Conservation (phyloP, 208 protist genomes). For the Leptomonas seymouri region DNA sequence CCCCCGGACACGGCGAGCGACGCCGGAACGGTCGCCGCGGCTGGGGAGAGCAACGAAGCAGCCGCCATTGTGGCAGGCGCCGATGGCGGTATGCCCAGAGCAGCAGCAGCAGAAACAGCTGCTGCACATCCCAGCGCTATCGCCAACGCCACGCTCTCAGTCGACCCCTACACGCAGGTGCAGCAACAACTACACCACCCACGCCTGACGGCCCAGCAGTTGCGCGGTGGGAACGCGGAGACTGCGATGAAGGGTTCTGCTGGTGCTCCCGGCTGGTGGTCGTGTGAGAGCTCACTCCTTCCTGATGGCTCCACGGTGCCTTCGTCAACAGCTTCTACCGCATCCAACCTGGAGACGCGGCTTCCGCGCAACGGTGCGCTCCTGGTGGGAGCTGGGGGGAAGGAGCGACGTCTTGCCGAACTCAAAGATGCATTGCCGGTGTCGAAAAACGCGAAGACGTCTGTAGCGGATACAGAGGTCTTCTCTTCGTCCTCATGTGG, state of each 20-base stretch:
- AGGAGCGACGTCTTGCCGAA: neutral
- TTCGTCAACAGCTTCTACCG: neutral
- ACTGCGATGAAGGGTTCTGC: neutral
- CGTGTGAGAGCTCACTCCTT: slow-evolving; percentile 14
- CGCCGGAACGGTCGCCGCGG: neutral
- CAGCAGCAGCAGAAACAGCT: neutral
- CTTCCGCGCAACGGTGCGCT: neutral
- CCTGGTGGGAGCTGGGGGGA: neutral
- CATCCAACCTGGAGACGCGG: neutral
- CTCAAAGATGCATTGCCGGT: too few species aligned
- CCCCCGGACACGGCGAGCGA: neutral
- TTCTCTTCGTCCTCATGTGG: slow-evolving; percentile 20
- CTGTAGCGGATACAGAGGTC: neutral
- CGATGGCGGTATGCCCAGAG: neutral
- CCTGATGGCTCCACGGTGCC: slow-evolving; percentile 1
- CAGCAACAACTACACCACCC: slow-evolving; percentile 15
- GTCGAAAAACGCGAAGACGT: neutral
- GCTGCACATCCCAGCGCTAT: neutral
- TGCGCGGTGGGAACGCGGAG: neutral
- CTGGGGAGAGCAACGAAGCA: neutral
- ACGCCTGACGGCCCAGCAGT: neutral
- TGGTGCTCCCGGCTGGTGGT: slow-evolving; percentile 10
- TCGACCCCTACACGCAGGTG: slow-evolving; percentile 6
- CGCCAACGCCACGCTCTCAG: neutral
- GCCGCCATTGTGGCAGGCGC: neutral